Evolutionary conservation across 352 stramenopile species (phyloP).

Genomic region (Globisporangium acanthophoron): DNA sequence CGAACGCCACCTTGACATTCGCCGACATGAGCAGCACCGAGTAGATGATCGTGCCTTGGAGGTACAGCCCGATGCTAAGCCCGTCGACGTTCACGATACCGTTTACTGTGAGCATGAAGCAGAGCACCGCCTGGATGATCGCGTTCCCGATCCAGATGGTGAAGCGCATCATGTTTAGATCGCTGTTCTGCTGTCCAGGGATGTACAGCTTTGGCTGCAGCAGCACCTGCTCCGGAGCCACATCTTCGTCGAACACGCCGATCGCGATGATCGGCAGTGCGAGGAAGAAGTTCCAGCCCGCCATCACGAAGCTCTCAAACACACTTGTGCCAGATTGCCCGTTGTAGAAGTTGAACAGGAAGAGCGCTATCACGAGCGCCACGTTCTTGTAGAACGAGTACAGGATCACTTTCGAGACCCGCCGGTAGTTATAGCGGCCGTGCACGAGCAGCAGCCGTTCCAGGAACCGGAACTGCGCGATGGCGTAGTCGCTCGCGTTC

Average conservation of each 20-base stretch:
- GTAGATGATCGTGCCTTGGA: slow-evolving; percentile 67
- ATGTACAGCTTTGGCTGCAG: slow-evolving; percentile 54
- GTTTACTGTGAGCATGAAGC: slow-evolving; percentile 52
- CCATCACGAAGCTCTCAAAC: slow-evolving; percentile 83
- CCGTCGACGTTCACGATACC: slow-evolving; percentile 30
- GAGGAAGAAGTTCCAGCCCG: slow-evolving; percentile 75
- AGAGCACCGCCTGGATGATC: slow-evolving; percentile 59
- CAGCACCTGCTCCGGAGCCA: slow-evolving; percentile 53
- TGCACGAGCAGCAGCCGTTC: slow-evolving; percentile 94
- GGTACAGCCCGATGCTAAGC: slow-evolving; percentile 37
- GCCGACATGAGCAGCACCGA: slow-evolving; percentile 68
- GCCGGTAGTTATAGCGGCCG: slow-evolving; percentile 96
- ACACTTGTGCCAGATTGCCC: slow-evolving; percentile 78
- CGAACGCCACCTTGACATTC: slow-evolving; percentile 69
- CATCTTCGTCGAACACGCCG: slow-evolving; percentile 76
- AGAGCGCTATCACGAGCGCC: slow-evolving; percentile 57
- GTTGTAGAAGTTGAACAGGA: slow-evolving; percentile 82
- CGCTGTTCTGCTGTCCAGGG: slow-evolving; percentile 53
- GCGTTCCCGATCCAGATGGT: slow-evolving; percentile 57
- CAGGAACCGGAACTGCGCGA: slow-evolving; percentile 92
- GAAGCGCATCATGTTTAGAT: slow-evolving; percentile 62
- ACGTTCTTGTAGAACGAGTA: slow-evolving; percentile 85
- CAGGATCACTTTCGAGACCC: slow-evolving; percentile 92
- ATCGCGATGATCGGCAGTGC: slow-evolving; percentile 90
- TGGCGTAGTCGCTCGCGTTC: slow-evolving; percentile 91